These are phyloP conservation scores for Penicillium manginii DNA, from an alignment of 495 filamentous ascomycete genomes.

Conservation along the genomic window DNA sequence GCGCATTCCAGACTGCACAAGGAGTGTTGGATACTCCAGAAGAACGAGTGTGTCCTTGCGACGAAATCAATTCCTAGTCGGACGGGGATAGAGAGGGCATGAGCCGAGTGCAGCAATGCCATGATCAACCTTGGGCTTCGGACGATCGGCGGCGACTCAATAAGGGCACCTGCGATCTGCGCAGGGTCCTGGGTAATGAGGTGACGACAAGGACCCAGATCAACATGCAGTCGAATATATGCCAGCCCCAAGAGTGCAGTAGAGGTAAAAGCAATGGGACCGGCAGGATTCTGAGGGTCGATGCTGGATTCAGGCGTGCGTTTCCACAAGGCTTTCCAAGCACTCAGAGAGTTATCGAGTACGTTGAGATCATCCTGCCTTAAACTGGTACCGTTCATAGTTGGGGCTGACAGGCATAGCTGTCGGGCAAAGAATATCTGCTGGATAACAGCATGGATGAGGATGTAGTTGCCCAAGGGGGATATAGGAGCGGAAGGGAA, in stretches of 20 bases:
- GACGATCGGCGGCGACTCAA: slow-evolving; percentile 43
- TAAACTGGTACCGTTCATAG: slow-evolving; percentile 47
- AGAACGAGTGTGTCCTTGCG: slow-evolving; percentile 55
- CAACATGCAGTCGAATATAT: slow-evolving; percentile 56
- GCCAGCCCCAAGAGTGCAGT: slow-evolving; percentile 58
- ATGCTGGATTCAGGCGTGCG: slow-evolving; percentile 56
- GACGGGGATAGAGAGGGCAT: slow-evolving; percentile 58
- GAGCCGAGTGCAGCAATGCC: slow-evolving; percentile 56
- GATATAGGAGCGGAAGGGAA: slow-evolving; percentile 54
- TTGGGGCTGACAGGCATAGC: slow-evolving; percentile 49
- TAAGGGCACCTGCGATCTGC: slow-evolving; percentile 46
- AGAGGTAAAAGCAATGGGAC: slow-evolving; percentile 58
- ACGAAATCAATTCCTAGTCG: slow-evolving; percentile 57
- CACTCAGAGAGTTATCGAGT: slow-evolving; percentile 47
- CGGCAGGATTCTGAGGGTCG: slow-evolving; percentile 56
- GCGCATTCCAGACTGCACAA: slow-evolving; percentile 59
- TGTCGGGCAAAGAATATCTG: slow-evolving; percentile 57
- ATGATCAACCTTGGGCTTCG: slow-evolving; percentile 53
- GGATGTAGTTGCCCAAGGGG: slow-evolving; percentile 56
- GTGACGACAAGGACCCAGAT: slow-evolving; percentile 49
- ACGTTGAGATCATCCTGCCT: slow-evolving; percentile 48
- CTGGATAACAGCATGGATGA: slow-evolving; percentile 57
- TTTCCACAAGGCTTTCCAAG: slow-evolving; percentile 59
- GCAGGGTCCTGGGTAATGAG: slow-evolving; percentile 52
- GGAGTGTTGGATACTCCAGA: slow-evolving; percentile 61